Evolutionary conservation across 2,329 filamentous ascomycete species (phyloP).

Genomic region (Fusarium odoratissimum): DNA sequence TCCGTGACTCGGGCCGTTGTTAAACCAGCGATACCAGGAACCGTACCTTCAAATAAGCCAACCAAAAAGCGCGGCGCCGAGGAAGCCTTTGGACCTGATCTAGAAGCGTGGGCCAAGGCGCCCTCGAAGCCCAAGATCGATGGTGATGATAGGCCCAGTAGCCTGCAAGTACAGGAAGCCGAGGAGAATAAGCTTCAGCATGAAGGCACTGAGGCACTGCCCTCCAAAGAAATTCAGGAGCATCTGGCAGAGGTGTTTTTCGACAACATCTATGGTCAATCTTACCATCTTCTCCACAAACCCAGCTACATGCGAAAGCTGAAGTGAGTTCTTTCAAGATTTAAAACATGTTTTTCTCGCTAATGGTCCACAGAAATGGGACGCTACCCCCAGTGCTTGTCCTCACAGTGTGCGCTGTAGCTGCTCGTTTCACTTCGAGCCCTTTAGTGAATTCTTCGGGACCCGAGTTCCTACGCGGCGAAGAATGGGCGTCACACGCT

Average conservation of each 20-base stretch:
- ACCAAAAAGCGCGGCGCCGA: slow-evolving; percentile 85
- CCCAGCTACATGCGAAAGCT: slow-evolving; percentile 95
- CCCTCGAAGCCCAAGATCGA: slow-evolving; percentile 62
- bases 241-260: slow-evolving; percentile 96
- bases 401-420: slow-evolving; percentile 93
- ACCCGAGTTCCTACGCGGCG: slow-evolving; percentile 83
- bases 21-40: slow-evolving; percentile 77
- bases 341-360: not conserved
- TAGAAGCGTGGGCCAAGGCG: slow-evolving; percentile 82
- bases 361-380: slow-evolving; percentile 48
- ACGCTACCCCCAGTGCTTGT: slow-evolving; percentile 89
- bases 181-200: slow-evolving; percentile 82
- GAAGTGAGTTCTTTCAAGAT: slow-evolving; percentile 61
- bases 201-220: slow-evolving; percentile 86
- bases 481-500: slow-evolving; percentile 90
- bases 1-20: slow-evolving; percentile 83
- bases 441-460: slow-evolving; percentile 80
- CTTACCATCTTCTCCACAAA: slow-evolving; percentile 94
- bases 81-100: slow-evolving; percentile 85
- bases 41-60: slow-evolving; percentile 58
- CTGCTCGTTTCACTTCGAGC: slow-evolving; percentile 94
- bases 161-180: slow-evolving; percentile 69
- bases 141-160: slow-evolving; percentile 58
- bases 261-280: slow-evolving; percentile 94
- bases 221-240: slow-evolving; percentile 88